Conservation (phyloP, 257 asterid species). For the Cynanchum wilfordii region DNA sequence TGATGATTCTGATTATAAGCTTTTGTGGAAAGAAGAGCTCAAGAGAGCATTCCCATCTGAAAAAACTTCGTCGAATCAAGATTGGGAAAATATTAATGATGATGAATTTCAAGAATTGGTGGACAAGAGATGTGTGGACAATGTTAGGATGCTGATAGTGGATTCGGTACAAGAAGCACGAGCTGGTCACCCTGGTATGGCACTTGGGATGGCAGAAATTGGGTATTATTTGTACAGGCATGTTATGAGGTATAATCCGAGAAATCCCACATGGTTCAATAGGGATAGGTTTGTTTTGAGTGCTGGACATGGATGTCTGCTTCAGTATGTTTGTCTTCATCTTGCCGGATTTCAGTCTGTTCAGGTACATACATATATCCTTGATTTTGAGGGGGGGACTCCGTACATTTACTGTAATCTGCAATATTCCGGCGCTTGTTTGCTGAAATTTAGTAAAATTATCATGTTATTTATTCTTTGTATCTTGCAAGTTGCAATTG, state of each 20-base stretch:
- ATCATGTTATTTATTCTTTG: neutral
- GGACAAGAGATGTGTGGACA: conserved; percentile 42
- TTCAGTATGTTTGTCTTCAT: conserved; percentile 60
- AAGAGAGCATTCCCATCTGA: conserved; percentile 24
- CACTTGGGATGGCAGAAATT: conserved; percentile 46
- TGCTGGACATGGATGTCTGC: conserved; percentile 57
- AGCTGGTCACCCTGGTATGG: conserved; percentile 65
- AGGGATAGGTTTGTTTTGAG: conserved; percentile 56
- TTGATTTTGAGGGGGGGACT: neutral
- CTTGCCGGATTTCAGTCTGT: conserved; percentile 50
- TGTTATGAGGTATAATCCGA: conserved; percentile 35
- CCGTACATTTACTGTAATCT: neutral
- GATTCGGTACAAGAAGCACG: conserved; percentile 43
- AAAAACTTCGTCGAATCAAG: neutral
- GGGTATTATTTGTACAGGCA: conserved; percentile 43
- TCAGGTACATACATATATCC: conserved; percentile 34
- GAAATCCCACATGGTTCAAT: conserved; percentile 43
- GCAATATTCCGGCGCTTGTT: neutral
- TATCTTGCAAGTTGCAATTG: neutral
- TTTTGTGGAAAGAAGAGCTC: conserved; percentile 37
- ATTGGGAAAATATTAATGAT: conserved; percentile 19
- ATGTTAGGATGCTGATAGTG: conserved; percentile 44
- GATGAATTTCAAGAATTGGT: conserved; percentile 38
- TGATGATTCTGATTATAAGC: conserved; percentile 31
- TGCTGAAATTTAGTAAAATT: neutral